These are phyloP conservation scores for Tolypocladium album DNA, from an alignment of 2,329 filamentous ascomycete genomes.

Conservation along the genomic window DNA sequence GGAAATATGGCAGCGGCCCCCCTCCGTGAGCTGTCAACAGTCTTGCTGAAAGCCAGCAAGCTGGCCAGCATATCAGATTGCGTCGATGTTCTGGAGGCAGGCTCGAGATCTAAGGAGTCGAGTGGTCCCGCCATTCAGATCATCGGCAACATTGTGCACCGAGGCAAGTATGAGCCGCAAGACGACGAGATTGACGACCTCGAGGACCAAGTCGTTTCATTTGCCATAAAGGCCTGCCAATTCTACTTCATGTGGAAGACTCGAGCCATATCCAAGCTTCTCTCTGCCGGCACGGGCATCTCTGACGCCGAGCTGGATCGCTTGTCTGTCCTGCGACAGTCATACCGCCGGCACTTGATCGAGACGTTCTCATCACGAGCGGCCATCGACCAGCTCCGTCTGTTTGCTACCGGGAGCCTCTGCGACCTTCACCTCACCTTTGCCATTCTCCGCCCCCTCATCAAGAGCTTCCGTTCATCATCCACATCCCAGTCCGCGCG, in stretches of 20 bases:
- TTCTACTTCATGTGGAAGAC: constrained; percentile 97
- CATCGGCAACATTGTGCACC: constrained; percentile 60
- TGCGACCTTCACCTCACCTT: constrained; percentile 79
- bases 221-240: constrained; percentile 64
- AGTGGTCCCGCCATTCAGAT: constrained; percentile 51
- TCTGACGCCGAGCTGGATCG: constrained; percentile 48
- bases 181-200: constrained; percentile 62
- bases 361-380: constrained; percentile 56
- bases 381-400: constrained; percentile 66
- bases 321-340: constrained; percentile 42
- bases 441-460: constrained; percentile 52
- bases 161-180: constrained; percentile 58
- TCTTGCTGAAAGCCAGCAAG: constrained; percentile 69
- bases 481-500: constrained; percentile 11
- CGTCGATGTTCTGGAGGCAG: constrained; percentile 60
- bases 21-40: constrained; percentile 61
- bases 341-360: constrained; percentile 53
- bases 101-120: constrained; percentile 35
- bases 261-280: constrained; percentile 42
- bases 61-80: constrained; percentile 72
- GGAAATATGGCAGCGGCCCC: constrained; percentile 55
- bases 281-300: constrained; percentile 45
- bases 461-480: constrained; percentile 27
- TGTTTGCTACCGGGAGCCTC: constrained; percentile 63
- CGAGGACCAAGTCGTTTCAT: constrained; percentile 69